These are phyloP conservation scores for Sugiyamaella marilandica DNA, from an alignment of 805 yeast species.

Conservation along the genomic window DNA sequence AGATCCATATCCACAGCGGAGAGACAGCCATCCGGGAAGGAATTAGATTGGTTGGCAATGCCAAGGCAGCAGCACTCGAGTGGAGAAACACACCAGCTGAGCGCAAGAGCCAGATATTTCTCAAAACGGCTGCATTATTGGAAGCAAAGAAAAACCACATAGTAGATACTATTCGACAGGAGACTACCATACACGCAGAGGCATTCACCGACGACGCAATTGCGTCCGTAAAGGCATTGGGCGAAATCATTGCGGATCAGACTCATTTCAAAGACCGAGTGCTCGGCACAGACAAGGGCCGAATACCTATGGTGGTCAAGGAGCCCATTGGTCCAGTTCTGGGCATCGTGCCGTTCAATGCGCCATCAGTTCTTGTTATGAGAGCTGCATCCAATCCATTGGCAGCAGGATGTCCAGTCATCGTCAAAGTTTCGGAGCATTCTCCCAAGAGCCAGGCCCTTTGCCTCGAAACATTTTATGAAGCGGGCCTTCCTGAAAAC, in stretches of 20 bases:
- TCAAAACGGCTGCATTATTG: constrained; percentile 12
- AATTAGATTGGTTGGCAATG: background rate
- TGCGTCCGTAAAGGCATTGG: constrained; percentile 64
- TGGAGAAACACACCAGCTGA: constrained; percentile 1
- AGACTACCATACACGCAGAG: constrained; percentile 49
- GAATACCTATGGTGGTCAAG: constrained; percentile 61
- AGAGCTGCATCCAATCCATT: constrained; percentile 83
- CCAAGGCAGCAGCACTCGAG: background rate
- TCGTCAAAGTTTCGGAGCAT: constrained; percentile 74
- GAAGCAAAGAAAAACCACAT: constrained; percentile 1
- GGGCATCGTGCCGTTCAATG: constrained; percentile 84
- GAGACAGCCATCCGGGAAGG: background rate
- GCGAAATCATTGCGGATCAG: constrained; percentile 66
- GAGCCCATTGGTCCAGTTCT: constrained; percentile 88
- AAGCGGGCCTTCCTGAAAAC: constrained; percentile 80
- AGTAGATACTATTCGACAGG: constrained; percentile 39
- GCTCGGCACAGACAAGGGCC: constrained; percentile 56
- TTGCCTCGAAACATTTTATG: constrained; percentile 56
- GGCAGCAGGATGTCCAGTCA: constrained; percentile 78
- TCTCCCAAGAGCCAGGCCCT: constrained; percentile 73
- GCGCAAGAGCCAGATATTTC: constrained; percentile 6
- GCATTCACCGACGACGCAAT: constrained; percentile 71
- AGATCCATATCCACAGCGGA: background rate
- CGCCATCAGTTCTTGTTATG: constrained; percentile 76
- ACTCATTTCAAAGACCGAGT: constrained; percentile 42